Conservation (phyloP, 2,329 filamentous ascomycete genomes). For the Periconia digitata region DNA sequence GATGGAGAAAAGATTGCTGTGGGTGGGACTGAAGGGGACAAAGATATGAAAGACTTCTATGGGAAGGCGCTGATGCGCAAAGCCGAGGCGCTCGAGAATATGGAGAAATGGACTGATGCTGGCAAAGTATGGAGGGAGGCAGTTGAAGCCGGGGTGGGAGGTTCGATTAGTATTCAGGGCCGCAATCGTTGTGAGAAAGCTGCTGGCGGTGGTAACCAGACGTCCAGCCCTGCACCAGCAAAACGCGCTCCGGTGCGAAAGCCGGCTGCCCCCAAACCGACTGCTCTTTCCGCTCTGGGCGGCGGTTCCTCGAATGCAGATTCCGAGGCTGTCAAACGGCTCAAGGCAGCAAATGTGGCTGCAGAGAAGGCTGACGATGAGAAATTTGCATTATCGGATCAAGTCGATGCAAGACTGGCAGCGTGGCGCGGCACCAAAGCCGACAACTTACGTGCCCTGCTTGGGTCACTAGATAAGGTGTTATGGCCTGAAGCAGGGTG, state of each 20-base stretch:
- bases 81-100: conserved; percentile 90
- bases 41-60: conserved; percentile 90
- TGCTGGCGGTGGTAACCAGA: conserved; percentile 47
- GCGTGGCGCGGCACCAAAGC: conserved; percentile 89
- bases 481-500: conserved; percentile 91
- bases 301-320: conserved; percentile 51
- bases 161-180: conserved; percentile 78
- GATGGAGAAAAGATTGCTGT: conserved; percentile 79
- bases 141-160: conserved; percentile 84
- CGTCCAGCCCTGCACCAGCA: conserved; percentile 16
- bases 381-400: conserved; percentile 84
- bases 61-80: conserved; percentile 93
- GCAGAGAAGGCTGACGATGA: conserved; percentile 88
- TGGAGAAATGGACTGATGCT: conserved; percentile 92
- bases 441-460: conserved; percentile 84
- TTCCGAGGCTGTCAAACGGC: conserved; percentile 74
- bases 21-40: conserved; percentile 58
- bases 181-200: conserved; percentile 88
- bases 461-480: conserved; percentile 84
- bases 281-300: conserved; percentile 47
- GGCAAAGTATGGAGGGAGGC: conserved; percentile 77
- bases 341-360: conserved; percentile 81
- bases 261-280: conserved; percentile 34
- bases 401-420: conserved; percentile 76
- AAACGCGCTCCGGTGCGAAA: conserved; percentile 29